Conservation (phyloP, 306 rosid genomes). For the Glycine soja region DNA sequence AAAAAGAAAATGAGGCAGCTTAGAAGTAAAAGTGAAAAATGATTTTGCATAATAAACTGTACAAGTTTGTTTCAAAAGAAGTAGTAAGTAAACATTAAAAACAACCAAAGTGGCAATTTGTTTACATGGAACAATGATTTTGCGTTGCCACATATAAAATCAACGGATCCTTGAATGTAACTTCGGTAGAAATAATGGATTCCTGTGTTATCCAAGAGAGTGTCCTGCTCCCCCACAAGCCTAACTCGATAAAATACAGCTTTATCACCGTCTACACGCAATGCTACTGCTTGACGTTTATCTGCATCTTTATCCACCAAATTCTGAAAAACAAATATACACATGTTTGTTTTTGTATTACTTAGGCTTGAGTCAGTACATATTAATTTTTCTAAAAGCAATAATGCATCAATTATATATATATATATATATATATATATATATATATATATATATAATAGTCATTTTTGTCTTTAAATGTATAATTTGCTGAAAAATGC, state of each 20-base stretch:
- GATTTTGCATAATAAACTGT: neutral
- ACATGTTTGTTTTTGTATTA: neutral
- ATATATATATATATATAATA: too few species aligned
- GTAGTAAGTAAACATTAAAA: neutral
- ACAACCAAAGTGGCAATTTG: neutral
- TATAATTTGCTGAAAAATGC: too few species aligned
- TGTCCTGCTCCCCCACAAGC: conserved; percentile 74
- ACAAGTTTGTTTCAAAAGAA: neutral
- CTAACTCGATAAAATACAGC: conserved; percentile 67
- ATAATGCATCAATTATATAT: neutral
- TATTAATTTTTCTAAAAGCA: neutral
- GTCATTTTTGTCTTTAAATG: too few species aligned
- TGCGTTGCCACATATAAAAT: conserved; percentile 69
- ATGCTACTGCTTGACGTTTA: conserved; percentile 74
- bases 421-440: too few species aligned
- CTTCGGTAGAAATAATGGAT: conserved; percentile 67
- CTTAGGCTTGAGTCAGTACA: neutral
- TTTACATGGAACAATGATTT: conserved; percentile 67
- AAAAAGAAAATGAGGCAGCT: too few species aligned
- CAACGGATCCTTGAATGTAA: conserved; percentile 71
- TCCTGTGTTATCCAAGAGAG: conserved; percentile 69
- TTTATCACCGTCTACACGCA: conserved; percentile 71
- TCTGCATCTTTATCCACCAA: conserved; percentile 58
- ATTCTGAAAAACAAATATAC: conserved; percentile 53
- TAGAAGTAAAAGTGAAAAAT: neutral